Conservation (phyloP, 495 filamentous ascomycete genomes). For the Penicillium diatomitis region DNA sequence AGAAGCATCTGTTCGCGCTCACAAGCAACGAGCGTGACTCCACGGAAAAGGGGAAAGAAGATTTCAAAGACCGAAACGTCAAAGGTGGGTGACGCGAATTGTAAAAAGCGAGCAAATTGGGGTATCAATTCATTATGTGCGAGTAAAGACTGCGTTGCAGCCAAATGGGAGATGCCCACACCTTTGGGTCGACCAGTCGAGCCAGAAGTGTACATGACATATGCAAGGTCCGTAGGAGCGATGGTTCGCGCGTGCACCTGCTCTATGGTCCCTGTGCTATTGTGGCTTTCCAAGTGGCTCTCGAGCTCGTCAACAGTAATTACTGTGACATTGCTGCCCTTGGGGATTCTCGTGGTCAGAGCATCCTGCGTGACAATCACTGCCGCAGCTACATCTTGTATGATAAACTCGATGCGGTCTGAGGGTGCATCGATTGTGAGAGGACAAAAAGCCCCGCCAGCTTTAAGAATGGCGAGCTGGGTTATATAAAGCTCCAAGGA, state of each 20-base stretch:
- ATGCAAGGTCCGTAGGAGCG: slow-evolving; percentile 49
- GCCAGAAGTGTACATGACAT: slow-evolving; percentile 87
- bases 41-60: slow-evolving; percentile 69
- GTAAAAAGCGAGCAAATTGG: slow-evolving; percentile 62
- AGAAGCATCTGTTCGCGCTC: slow-evolving; percentile 54
- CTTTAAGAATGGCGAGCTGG: slow-evolving; percentile 62
- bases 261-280: slow-evolving; percentile 3
- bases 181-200: slow-evolving; percentile 87
- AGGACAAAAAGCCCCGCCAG: slow-evolving; percentile 73
- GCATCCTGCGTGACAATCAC: slow-evolving; percentile 42
- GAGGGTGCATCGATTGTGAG: slow-evolving; percentile 60
- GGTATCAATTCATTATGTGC: slow-evolving; percentile 71
- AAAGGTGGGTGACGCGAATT: slow-evolving; percentile 81
- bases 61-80: slow-evolving; percentile 86
- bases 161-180: slow-evolving; percentile 65
- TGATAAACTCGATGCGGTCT: slow-evolving; percentile 65
- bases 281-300: neutral
- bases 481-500: slow-evolving; percentile 61
- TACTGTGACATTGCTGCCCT: slow-evolving; percentile 7
- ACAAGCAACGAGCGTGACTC: slow-evolving; percentile 60
- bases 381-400: slow-evolving; percentile 53
- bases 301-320: slow-evolving; percentile 24
- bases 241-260: neutral
- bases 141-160: slow-evolving; percentile 65
- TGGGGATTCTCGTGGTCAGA: slow-evolving; percentile 12